Conservation (phyloP, 1,284 basidiomycete species). For the Thecaphora frezii region DNA sequence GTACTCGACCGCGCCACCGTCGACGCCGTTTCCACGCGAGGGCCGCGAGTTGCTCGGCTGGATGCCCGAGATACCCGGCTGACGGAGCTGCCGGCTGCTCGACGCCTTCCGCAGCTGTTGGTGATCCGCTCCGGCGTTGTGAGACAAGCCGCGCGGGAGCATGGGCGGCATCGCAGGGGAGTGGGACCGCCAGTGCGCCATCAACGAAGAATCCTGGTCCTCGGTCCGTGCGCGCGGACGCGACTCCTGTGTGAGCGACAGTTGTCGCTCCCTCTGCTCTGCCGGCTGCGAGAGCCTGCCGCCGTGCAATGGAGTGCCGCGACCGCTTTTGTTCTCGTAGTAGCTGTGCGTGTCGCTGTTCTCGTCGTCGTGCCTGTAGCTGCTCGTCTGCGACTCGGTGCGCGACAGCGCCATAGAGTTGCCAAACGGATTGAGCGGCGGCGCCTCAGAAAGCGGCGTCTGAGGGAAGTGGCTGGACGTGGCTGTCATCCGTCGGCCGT, state of each 20-base stretch:
- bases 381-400: slow-evolving; percentile 37
- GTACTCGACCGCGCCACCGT: slow-evolving; percentile 35
- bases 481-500: slow-evolving; percentile 38
- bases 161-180: slow-evolving; percentile 42
- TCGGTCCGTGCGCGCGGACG: slow-evolving; percentile 45
- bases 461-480: slow-evolving; percentile 44
- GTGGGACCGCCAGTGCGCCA: slow-evolving; percentile 50
- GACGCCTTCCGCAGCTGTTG: slow-evolving; percentile 47
- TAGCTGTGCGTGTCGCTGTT: slow-evolving; percentile 23
- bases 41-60: neutral
- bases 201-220: slow-evolving; percentile 45
- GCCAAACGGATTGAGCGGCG: slow-evolving; percentile 37
- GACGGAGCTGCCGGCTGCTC: slow-evolving; percentile 37
- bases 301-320: slow-evolving; percentile 27
- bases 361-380: slow-evolving; percentile 28
- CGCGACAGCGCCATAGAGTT: slow-evolving; percentile 17
- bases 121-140: slow-evolving; percentile 26
- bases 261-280: slow-evolving; percentile 38
- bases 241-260: slow-evolving; percentile 21
- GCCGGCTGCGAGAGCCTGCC: slow-evolving; percentile 41
- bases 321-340: slow-evolving; percentile 24
- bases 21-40: slow-evolving; percentile 8
- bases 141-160: slow-evolving; percentile 35
- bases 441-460: slow-evolving; percentile 44
- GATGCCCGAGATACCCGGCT: neutral